A percentile compares a stretch with the other conserved stretches of the same genome.
phyloP scores from a whole-genome alignment of 2,329 filamentous ascomycete species.

The Alternaria gaisen region DNA sequence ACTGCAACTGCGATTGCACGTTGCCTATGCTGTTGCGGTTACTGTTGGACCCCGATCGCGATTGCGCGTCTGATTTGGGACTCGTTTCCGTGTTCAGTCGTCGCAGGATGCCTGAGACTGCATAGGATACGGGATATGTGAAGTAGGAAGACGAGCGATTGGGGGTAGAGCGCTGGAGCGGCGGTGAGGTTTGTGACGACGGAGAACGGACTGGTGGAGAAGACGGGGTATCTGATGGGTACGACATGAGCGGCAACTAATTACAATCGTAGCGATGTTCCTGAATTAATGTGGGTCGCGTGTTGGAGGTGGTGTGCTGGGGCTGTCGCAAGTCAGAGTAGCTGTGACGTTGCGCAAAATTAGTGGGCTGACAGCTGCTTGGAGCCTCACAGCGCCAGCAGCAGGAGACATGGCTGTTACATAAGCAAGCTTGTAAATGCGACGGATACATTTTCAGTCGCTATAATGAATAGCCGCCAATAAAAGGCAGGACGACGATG shows the following conservation, averaged over 20 bases:
- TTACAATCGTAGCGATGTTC: slow-evolving; percentile 13
- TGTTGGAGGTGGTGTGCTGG: slow-evolving; percentile 29
- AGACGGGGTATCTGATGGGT: slow-evolving; percentile 29
- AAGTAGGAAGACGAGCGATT: slow-evolving; percentile 55
- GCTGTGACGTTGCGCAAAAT: slow-evolving; percentile 39
- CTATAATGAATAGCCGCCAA: slow-evolving; percentile 3
- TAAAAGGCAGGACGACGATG: slow-evolving; percentile 10
- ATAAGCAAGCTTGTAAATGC: slow-evolving; percentile 9
- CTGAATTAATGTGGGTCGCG: slow-evolving; percentile 37
- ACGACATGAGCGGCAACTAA: slow-evolving; percentile 38
- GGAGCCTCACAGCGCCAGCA: slow-evolving; percentile 11
- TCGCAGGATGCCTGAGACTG: slow-evolving; percentile 57
- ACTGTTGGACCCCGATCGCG: slow-evolving; percentile 19
- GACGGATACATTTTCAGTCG: slow-evolving; percentile 2
- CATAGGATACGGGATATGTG: slow-evolving; percentile 60
- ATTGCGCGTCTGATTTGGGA: slow-evolving; percentile 16
- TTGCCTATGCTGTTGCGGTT: slow-evolving; percentile 17
- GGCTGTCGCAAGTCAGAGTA: slow-evolving; percentile 24
- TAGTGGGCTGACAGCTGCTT: slow-evolving; percentile 36
- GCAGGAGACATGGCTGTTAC: slow-evolving; percentile 12
- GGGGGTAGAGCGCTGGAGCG: slow-evolving; percentile 20
- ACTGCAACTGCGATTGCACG: slow-evolving; percentile 32
- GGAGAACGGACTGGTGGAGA: slow-evolving; percentile 23
- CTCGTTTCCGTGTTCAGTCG: slow-evolving; percentile 57
- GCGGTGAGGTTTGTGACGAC: slow-evolving; percentile 16